These are phyloP conservation scores for Cynara cardunculus DNA, from an alignment of 129 eudicot species.

Conservation along the genomic window DNA sequence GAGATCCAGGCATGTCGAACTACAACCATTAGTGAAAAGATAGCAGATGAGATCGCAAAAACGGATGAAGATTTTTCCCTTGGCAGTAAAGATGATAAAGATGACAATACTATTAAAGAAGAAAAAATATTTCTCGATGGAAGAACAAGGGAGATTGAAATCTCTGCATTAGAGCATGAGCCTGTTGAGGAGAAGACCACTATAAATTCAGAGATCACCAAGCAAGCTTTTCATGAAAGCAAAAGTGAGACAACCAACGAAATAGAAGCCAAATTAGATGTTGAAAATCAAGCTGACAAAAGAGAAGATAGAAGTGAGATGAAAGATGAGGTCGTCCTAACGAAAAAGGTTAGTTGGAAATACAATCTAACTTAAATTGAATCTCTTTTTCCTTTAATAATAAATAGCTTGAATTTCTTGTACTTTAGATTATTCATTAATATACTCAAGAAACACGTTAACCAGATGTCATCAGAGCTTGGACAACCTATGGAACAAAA, in stretches of 20 bases:
- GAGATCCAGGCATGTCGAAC: not conserved
- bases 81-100: conserved; percentile 6
- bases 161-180: conserved; percentile 14
- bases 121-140: conserved; percentile 7
- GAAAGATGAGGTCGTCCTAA: not conserved
- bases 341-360: conserved; percentile 7
- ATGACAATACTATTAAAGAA: conserved; percentile 8
- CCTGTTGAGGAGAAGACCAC: conserved; percentile 16
- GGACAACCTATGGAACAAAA: conserved; percentile 12
- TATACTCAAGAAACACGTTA: not conserved
- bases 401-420: not conserved
- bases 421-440: not conserved
- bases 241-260: not conserved
- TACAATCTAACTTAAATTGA: not conserved
- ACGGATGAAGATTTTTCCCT: conserved; percentile 5
- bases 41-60: conserved; percentile 9
- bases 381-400: not conserved
- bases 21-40: conserved; percentile 6
- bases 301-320: not conserved
- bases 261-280: conserved; percentile 7
- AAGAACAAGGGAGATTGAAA: conserved; percentile 25
- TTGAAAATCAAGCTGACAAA: not conserved
- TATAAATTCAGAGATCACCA: not conserved
- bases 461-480: conserved; percentile 5
- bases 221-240: conserved; percentile 1